Percentiles rank a stretch among this genome's conserved stretches.
These are phyloP conservation scores for Bimuria novae-zelandiae DNA, from an alignment of 2,329 filamentous ascomycete genomes.

Conservation along the genomic window DNA sequence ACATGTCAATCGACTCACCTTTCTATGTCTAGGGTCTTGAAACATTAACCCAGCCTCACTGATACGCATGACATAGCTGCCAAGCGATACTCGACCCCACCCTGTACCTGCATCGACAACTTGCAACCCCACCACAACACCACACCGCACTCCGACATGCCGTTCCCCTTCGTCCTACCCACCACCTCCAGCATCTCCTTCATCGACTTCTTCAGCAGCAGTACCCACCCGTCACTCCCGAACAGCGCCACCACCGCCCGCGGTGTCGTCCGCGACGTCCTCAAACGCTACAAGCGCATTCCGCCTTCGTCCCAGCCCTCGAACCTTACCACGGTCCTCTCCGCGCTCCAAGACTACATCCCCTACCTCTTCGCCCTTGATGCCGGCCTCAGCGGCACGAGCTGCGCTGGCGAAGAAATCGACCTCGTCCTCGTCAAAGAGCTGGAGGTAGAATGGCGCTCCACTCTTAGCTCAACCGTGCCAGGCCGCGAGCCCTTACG, in stretches of 20 bases:
- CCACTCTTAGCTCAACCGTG: constrained; percentile 70
- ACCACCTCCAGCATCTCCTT: constrained; percentile 89
- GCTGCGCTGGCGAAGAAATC: constrained; percentile 64
- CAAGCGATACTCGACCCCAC: constrained; percentile 31
- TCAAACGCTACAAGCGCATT: constrained; percentile 92
- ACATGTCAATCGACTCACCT: background rate
- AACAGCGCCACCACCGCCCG: constrained; percentile 81
- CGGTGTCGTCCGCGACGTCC: constrained; percentile 76
- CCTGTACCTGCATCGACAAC: constrained; percentile 32
- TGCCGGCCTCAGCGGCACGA: constrained; percentile 65
- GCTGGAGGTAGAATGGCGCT: constrained; percentile 78
- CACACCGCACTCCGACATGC: constrained; percentile 62
- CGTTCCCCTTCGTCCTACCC: constrained; percentile 84
- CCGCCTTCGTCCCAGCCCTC: constrained; percentile 70
- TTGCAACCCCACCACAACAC: constrained; percentile 16
- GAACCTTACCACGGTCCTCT: constrained; percentile 71
- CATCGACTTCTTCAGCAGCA: constrained; percentile 73
- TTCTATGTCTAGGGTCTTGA: background rate
- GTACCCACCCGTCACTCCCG: constrained; percentile 87
- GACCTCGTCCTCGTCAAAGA: constrained; percentile 69
- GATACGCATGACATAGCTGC: constrained; percentile 9
- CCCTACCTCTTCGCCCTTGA: constrained; percentile 83
- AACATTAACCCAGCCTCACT: background rate
- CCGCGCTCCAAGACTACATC: constrained; percentile 75
- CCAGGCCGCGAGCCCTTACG: constrained; percentile 64